Conservation (phyloP, 139 green algal species). For the Prasinococcaceae sp. region DNA sequence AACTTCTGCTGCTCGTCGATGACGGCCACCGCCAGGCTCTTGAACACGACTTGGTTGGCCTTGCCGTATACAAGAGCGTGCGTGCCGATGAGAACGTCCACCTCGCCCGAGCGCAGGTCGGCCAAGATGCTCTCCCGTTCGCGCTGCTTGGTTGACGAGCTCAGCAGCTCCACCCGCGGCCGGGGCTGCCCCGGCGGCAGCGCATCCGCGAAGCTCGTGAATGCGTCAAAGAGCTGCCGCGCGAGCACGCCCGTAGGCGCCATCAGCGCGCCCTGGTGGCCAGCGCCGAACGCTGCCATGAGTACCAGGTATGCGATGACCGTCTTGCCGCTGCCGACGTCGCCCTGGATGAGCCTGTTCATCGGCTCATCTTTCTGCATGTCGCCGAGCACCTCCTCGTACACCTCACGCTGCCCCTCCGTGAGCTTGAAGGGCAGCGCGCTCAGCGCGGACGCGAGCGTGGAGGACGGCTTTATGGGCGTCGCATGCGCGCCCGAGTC, state of each 20-base stretch:
- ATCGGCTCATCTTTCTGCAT: no score
- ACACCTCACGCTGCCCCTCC: no score
- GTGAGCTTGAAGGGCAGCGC: no score
- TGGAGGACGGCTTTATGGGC: no score
- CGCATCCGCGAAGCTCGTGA: background rate
- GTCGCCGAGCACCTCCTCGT: no score
- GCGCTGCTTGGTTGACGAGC: background rate
- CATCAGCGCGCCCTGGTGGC: conserved; percentile 63
- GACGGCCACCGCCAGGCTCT: conserved; percentile 46
- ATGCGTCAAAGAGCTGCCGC: background rate
- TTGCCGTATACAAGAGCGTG: conserved; percentile 52
- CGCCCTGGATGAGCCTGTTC: conserved; percentile 40
- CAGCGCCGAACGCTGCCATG: conserved; percentile 7
- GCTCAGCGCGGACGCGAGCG: no score
- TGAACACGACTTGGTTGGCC: conserved; percentile 38
- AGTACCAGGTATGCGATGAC: conserved; percentile 57
- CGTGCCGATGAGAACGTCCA: background rate
- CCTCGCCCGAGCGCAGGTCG: no score
- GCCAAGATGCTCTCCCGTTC: background rate
- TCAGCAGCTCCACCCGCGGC: conserved; percentile 10
- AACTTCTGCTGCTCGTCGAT: conserved; percentile 84
- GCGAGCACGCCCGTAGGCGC: conserved; percentile 58
- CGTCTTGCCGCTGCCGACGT: conserved; percentile 89
- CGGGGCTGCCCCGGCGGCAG: background rate
- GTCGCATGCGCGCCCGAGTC: no score